Conservation (phyloP, 371 early-diverging fungal genomes). For the Mortierella sp. region DNA sequence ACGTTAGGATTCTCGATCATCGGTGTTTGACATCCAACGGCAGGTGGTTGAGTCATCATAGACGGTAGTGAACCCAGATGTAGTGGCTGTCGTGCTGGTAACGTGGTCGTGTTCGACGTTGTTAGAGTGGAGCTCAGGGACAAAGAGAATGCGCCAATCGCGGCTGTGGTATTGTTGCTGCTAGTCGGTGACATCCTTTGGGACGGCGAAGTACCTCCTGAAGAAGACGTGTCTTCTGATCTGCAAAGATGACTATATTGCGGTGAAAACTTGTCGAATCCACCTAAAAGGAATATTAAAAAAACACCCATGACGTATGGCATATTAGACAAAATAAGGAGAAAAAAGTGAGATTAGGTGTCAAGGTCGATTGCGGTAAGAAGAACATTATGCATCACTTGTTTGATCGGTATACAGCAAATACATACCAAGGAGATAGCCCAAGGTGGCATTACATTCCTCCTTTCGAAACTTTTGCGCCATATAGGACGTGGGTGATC, state of each 20-base stretch:
- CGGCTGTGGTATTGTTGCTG: too few relatives aligned
- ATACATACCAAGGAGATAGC: conserved; percentile 62
- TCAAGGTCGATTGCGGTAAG: background rate
- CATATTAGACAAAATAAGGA: background rate
- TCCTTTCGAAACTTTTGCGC: conserved; percentile 56
- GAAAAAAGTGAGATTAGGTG: background rate
- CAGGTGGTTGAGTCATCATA: conserved; percentile 41
- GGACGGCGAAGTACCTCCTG: conserved; percentile 4
- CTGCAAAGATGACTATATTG: conserved; percentile 20
- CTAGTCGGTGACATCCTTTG: conserved; percentile 17
- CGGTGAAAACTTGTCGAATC: conserved; percentile 27
- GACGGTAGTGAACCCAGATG: conserved; percentile 51
- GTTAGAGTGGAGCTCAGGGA: too few relatives aligned
- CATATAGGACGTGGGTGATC: conserved; percentile 59
- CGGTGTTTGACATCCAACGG: conserved; percentile 43
- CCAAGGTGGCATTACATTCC: conserved; percentile 58
- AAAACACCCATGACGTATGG: background rate
- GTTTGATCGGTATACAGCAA: background rate
- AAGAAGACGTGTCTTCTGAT: conserved; percentile 8
- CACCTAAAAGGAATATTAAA: conserved; percentile 18
- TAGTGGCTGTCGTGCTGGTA: conserved; percentile 49
- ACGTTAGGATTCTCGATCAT: conserved; percentile 55
- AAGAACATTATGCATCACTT: background rate
- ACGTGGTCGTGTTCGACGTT: conserved; percentile 16
- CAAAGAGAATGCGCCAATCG: too few relatives aligned